phyloP scores from a whole-genome alignment of 352 stramenopile species.

The Globisporangium paddicum region DNA sequence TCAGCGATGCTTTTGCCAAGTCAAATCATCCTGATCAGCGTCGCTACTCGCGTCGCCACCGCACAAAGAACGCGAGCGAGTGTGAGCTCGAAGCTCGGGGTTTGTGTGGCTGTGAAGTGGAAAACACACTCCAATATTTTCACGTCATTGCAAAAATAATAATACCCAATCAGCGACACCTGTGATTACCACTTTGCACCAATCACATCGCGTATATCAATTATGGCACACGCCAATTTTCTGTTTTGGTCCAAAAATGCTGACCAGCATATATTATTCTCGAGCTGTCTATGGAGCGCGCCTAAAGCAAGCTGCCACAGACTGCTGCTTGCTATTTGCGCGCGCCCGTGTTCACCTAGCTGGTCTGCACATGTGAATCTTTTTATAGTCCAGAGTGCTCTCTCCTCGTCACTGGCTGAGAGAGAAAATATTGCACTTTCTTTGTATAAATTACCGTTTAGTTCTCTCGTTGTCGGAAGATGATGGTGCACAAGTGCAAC shows the following conservation, averaged over 20 bases:
- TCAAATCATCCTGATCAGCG: too few relatives aligned
- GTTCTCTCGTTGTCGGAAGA: neutral
- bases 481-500: slow-evolving; percentile 6
- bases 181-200: neutral
- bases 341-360: too few relatives aligned
- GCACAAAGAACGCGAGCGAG: too few relatives aligned
- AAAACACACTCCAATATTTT: neutral
- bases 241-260: neutral
- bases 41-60: too few relatives aligned
- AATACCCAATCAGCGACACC: neutral
- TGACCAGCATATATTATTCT: too few relatives aligned
- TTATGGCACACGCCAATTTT: neutral
- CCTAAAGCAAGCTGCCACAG: neutral
- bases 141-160: neutral
- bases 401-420: neutral
- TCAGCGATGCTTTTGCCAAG: too few relatives aligned
- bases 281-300: too few relatives aligned
- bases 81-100: too few relatives aligned
- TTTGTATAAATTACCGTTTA: slow-evolving; percentile 9
- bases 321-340: neutral
- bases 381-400: neutral
- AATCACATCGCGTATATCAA: neutral
- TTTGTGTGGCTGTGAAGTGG: neutral
- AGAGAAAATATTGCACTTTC: slow-evolving; percentile 6
- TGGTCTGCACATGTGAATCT: neutral